These are phyloP conservation scores for Aegilops longissima DNA, from an alignment of 176 grass and related monocot species.

Conservation along the genomic window DNA sequence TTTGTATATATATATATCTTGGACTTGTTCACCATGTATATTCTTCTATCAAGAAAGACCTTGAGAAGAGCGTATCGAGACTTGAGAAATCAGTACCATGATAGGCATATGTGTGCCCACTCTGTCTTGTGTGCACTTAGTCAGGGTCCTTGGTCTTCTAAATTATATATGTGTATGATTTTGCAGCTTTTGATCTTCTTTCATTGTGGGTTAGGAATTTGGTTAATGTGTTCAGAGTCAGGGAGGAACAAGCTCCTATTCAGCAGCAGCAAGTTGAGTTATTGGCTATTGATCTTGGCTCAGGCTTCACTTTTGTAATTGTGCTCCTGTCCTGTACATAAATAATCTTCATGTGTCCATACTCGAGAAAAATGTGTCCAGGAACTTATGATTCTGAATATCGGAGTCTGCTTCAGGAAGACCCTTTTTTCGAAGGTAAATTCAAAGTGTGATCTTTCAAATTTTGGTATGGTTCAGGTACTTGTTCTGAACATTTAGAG, in stretches of 20 bases:
- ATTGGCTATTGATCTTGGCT: neutral
- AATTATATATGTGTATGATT: neutral
- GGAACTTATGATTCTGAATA: neutral
- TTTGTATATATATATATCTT: conserved; percentile 20
- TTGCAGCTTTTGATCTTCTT: neutral
- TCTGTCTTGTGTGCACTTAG: neutral
- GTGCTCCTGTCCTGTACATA: neutral
- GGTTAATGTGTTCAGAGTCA: neutral
- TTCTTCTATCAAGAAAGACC: neutral
- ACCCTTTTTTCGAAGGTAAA: neutral
- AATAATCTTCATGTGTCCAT: neutral
- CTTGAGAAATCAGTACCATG: neutral
- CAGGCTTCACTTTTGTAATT: neutral
- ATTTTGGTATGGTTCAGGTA: neutral
- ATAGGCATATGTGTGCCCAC: neutral
- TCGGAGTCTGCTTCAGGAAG: neutral
- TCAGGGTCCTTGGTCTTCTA: neutral
- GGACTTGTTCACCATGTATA: neutral
- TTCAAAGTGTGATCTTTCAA: neutral
- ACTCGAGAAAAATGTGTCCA: neutral
- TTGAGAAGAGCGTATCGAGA: neutral
- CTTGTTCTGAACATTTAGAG: neutral
- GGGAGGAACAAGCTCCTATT: neutral
- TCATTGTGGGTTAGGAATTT: neutral
- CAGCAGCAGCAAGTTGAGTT: neutral